Evolutionary conservation across 176 grass and related monocot species (phyloP).

Genomic region (Coix lacrymajobi): DNA sequence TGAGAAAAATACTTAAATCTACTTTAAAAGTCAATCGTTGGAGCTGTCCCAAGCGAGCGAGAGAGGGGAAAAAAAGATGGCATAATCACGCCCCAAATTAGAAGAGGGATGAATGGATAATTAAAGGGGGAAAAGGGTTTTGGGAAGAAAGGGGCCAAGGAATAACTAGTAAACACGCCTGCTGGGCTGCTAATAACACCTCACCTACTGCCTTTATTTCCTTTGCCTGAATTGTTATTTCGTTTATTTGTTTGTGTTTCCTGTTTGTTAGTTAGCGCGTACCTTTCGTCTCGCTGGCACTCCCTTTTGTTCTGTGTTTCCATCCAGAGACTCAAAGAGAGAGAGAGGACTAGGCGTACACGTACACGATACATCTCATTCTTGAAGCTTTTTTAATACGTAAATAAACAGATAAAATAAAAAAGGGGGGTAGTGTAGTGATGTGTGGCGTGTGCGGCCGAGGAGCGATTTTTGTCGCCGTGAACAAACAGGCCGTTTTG

Average conservation of each 20-base stretch:
- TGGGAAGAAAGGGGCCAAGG: neutral
- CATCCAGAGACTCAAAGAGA: neutral
- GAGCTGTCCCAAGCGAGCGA: too few species aligned
- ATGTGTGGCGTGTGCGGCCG: too few species aligned
- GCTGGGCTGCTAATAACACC: conserved; percentile 28
- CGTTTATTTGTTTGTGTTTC: too few species aligned
- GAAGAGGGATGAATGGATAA: too few species aligned
- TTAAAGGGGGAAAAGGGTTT: neutral
- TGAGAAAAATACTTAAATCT: too few species aligned
- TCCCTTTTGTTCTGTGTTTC: neutral
- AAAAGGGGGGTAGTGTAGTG: neutral
- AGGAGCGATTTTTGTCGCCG: neutral
- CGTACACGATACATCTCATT: neutral
- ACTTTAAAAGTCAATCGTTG: too few species aligned
- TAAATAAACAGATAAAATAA: neutral
- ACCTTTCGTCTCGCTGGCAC: conserved; percentile 7
- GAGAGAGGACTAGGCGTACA: neutral
- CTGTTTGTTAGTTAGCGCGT: conserved; percentile 21
- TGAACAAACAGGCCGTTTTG: neutral
- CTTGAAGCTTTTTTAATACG: neutral
- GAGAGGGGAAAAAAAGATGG: too few species aligned
- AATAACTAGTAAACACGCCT: neutral
- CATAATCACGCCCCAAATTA: too few species aligned
- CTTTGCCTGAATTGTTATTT: neutral
- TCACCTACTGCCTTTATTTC: conserved; percentile 18